These are phyloP conservation scores for Diaporthe humulicola DNA, from an alignment of 2,329 filamentous ascomycete genomes.

Conservation along the genomic window DNA sequence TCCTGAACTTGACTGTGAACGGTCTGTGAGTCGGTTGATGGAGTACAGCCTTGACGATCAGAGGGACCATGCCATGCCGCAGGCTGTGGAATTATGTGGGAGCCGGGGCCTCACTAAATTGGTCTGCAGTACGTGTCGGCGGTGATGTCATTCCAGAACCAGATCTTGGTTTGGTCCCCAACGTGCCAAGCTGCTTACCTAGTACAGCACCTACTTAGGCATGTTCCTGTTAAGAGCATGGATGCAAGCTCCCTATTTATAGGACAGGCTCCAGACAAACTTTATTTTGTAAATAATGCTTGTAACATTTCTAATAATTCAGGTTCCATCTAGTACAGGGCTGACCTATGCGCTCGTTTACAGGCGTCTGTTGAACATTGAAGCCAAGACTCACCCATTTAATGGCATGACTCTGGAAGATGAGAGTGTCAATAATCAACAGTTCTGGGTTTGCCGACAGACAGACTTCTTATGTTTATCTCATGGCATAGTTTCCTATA, in stretches of 20 bases:
- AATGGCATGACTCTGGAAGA: too few relatives aligned
- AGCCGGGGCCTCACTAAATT: background rate
- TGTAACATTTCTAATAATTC: background rate
- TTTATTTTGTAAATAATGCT: background rate
- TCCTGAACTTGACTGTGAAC: background rate
- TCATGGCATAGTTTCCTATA: background rate
- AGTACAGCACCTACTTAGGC: background rate
- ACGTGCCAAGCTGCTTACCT: conserved; percentile 1
- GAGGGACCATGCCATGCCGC: background rate
- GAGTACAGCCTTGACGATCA: background rate
- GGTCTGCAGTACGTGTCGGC: background rate
- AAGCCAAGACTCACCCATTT: background rate
- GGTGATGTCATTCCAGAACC: conserved; percentile 19
- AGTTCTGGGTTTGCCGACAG: background rate
- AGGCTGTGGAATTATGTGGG: background rate
- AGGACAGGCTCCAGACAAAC: background rate
- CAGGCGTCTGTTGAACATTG: too few relatives aligned
- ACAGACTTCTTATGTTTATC: background rate
- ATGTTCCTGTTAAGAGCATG: background rate
- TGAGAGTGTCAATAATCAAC: background rate
- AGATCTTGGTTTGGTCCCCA: conserved; percentile 5
- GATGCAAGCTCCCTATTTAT: background rate
- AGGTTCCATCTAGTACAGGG: background rate
- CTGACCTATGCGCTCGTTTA: background rate
- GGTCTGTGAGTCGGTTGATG: background rate